Evolutionary conservation across 257 asterid genomes (phyloP).

Genomic region (Solanum rostratum): DNA sequence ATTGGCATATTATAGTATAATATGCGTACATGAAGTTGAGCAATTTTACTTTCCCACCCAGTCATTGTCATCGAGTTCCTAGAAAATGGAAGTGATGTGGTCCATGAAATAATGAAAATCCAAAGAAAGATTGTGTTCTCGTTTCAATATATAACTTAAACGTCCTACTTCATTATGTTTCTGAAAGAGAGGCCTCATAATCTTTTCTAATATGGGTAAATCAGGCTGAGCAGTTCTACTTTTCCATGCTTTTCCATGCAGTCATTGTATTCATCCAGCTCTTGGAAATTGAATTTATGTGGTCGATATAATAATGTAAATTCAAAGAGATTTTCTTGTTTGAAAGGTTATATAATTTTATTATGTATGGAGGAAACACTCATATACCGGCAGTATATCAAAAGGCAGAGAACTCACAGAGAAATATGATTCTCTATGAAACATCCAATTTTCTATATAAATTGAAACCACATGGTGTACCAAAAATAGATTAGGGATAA

Average conservation of each 20-base stretch:
- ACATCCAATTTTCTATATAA: neutral
- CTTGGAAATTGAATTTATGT: neutral
- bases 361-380: neutral
- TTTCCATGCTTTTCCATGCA: neutral
- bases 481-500: neutral
- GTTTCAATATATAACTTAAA: neutral
- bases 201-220: neutral
- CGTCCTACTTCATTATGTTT: neutral
- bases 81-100: neutral
- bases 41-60: neutral
- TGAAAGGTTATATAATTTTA: neutral
- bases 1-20: neutral
- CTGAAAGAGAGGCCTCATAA: neutral
- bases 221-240: neutral
- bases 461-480: neutral
- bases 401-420: neutral
- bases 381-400: neutral
- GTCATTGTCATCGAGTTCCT: neutral
- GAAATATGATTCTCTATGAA: neutral
- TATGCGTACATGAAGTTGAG: neutral
- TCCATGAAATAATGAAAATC: neutral
- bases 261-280: neutral
- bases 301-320: neutral
- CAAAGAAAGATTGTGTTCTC: neutral
- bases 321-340: neutral